Evolutionary conservation across 352 stramenopile species (phyloP).

Genomic region (Pythium volutum): DNA sequence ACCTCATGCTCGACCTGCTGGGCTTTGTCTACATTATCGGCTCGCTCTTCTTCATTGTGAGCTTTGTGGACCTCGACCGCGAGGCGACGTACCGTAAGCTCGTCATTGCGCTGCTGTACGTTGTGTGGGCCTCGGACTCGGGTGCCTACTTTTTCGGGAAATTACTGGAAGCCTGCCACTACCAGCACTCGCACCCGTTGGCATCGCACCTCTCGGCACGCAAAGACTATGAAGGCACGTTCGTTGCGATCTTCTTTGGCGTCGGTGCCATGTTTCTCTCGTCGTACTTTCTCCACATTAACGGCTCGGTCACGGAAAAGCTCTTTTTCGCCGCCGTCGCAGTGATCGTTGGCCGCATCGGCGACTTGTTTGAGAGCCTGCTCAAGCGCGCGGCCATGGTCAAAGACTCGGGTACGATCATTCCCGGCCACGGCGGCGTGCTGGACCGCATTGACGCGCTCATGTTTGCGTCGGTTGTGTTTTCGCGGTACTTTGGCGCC

Average conservation of each 20-base stretch:
- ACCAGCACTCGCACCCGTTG: conserved; percentile 70
- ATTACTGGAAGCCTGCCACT: conserved; percentile 75
- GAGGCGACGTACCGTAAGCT: conserved; percentile 54
- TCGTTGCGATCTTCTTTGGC: conserved; percentile 80
- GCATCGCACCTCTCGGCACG: conserved; percentile 91
- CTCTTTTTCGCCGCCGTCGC: conserved; percentile 83
- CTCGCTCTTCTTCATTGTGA: conserved; percentile 49
- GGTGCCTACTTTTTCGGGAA: conserved; percentile 93
- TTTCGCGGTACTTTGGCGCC: conserved; percentile 47
- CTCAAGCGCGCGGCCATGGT: conserved; percentile 93
- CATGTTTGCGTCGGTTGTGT: conserved; percentile 84
- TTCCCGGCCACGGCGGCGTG: conserved; percentile 94
- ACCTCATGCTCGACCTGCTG: conserved; percentile 47
- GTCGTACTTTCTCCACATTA: conserved; percentile 58
- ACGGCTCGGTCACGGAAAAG: conserved; percentile 75
- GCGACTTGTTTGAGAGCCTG: conserved; percentile 95
- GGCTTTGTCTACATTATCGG: conserved; percentile 66
- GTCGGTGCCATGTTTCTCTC: conserved; percentile 83
- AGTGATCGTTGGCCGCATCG: conserved; percentile 94
- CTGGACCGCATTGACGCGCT: conserved; percentile 95
- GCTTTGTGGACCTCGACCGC: conserved; percentile 55
- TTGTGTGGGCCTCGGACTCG: conserved; percentile 86
- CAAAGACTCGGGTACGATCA: conserved; percentile 94
- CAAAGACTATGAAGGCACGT: conserved; percentile 95
- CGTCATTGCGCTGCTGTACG: conserved; percentile 61